A percentile compares a stretch with the other conserved stretches of the same genome.
Conservation (phyloP, 2,329 filamentous ascomycete genomes). For the Proliferodiscus dingleyae region DNA sequence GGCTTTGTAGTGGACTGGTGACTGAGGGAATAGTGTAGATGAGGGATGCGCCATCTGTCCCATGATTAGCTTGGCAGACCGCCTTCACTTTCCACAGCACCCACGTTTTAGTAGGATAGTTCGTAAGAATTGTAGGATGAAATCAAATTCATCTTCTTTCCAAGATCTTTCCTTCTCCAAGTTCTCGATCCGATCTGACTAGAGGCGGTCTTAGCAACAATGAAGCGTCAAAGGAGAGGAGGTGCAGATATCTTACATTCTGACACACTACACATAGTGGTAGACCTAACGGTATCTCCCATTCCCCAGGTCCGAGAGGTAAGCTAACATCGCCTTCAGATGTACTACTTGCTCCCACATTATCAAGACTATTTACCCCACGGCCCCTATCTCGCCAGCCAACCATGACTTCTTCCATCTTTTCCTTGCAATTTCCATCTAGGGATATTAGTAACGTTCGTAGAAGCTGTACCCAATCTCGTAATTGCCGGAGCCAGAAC, state of each 20-base stretch:
- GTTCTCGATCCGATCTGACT: conserved; percentile 54
- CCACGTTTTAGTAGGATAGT: conserved; percentile 82
- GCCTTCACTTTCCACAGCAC: conserved; percentile 31
- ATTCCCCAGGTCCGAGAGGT: conserved; percentile 82
- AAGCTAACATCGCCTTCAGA: conserved; percentile 65
- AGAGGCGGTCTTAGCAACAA: conserved; percentile 22
- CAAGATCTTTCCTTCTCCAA: conserved; percentile 86
- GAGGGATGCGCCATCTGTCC: conserved; percentile 71
- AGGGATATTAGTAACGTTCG: conserved; percentile 70
- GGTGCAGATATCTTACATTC: conserved; percentile 71
- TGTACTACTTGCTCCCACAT: conserved; percentile 49
- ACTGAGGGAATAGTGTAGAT: conserved; percentile 78
- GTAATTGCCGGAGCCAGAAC: conserved; percentile 82
- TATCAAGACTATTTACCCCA: conserved; percentile 59
- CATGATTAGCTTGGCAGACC: conserved; percentile 4
- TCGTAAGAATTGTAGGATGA: conserved; percentile 86
- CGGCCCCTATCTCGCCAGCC: conserved; percentile 73
- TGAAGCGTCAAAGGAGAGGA: too few relatives aligned
- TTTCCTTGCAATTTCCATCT: conserved; percentile 69
- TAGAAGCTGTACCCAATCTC: conserved; percentile 84
- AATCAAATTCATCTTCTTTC: conserved; percentile 96
- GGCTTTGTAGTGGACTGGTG: conserved; percentile 69
- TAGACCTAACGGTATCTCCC: conserved; percentile 83
- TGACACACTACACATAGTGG: conserved; percentile 94
- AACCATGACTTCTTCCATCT: conserved; percentile 81